Conservation (phyloP, 2,329 filamentous ascomycete species). For the Fusarium redolens region DNA sequence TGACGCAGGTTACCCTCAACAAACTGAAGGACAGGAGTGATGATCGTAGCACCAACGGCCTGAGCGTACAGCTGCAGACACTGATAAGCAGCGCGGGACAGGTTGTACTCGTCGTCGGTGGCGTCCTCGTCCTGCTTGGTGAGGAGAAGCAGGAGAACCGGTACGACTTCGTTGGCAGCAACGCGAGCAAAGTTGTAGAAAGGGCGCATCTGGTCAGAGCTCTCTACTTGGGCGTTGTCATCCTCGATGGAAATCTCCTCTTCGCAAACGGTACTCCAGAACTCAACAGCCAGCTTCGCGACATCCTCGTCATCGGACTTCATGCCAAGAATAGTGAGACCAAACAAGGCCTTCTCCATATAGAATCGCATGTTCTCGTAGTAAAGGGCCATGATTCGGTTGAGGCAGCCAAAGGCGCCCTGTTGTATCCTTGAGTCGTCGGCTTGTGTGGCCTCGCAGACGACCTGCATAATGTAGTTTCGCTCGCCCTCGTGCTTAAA, state of each 20-base stretch:
- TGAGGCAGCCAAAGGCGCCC: conserved; percentile 95
- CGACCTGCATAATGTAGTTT: conserved; percentile 99
- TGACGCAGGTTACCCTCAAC: conserved; percentile 90
- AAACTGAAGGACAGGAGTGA: conserved; percentile 87
- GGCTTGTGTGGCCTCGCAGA: conserved; percentile 98
- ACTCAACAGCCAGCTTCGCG: conserved; percentile 96
- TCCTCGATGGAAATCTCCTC: conserved; percentile 98
- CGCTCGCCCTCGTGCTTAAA: conserved; percentile 99
- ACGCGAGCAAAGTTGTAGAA: conserved; percentile 97
- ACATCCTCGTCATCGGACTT: conserved; percentile 98
- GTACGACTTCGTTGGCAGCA: conserved; percentile 92
- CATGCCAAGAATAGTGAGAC: conserved; percentile 97
- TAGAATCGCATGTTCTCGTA: conserved; percentile 99
- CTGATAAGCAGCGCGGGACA: conserved; percentile 94
- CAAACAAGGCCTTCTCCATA: conserved; percentile 99
- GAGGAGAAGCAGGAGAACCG: conserved; percentile 86
- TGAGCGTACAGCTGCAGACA: conserved; percentile 95
- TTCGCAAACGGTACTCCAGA: conserved; percentile 99
- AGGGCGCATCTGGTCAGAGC: conserved; percentile 83
- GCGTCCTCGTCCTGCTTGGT: conserved; percentile 99
- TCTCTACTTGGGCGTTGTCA: conserved; percentile 84
- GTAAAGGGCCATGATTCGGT: conserved; percentile 98
- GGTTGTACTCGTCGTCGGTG: conserved; percentile 96
- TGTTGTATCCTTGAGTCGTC: conserved; percentile 92
- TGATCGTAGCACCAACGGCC: conserved; percentile 85